Evolutionary conservation across 2,329 filamentous ascomycete species (phyloP).

Genomic region (Microsporum ferrugineum): DNA sequence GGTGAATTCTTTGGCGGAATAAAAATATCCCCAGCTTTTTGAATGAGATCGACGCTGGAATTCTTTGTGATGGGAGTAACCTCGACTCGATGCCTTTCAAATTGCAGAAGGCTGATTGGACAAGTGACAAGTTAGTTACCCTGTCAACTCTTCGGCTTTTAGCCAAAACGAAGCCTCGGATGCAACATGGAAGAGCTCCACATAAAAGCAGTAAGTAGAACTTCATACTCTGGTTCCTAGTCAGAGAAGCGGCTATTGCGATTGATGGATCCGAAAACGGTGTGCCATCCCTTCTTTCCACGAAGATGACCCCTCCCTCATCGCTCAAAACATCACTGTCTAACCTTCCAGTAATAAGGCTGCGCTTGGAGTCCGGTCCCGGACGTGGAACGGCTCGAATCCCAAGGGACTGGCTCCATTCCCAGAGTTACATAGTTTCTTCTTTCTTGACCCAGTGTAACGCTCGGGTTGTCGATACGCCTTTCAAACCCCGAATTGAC

Average conservation of each 20-base stretch:
- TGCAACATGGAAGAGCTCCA: neutral
- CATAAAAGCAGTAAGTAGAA: neutral
- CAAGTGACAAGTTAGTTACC: neutral
- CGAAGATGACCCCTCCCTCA: slow-evolving; percentile 47
- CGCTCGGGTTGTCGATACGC: slow-evolving; percentile 2
- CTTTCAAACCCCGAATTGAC: slow-evolving; percentile 45
- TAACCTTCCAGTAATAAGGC: slow-evolving; percentile 52
- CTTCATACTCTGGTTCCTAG: neutral
- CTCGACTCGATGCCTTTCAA: neutral
- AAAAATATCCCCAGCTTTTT: neutral
- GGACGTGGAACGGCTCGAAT: slow-evolving; percentile 51
- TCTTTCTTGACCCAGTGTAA: slow-evolving; percentile 14
- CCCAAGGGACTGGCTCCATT: slow-evolving; percentile 17
- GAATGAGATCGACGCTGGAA: neutral
- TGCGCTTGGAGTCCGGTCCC: slow-evolving; percentile 50
- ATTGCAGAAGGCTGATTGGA: neutral
- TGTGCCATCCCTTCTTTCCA: slow-evolving; percentile 49
- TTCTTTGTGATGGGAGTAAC: neutral
- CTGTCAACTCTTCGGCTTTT: neutral
- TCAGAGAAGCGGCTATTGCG: neutral
- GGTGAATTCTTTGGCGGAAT: neutral
- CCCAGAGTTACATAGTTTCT: slow-evolving; percentile 21
- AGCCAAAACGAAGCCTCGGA: neutral
- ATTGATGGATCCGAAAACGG: slow-evolving; percentile 18
- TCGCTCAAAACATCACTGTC: slow-evolving; percentile 51